Conservation (phyloP, 2,329 filamentous ascomycete species). For the Fusarium agapanthi region DNA sequence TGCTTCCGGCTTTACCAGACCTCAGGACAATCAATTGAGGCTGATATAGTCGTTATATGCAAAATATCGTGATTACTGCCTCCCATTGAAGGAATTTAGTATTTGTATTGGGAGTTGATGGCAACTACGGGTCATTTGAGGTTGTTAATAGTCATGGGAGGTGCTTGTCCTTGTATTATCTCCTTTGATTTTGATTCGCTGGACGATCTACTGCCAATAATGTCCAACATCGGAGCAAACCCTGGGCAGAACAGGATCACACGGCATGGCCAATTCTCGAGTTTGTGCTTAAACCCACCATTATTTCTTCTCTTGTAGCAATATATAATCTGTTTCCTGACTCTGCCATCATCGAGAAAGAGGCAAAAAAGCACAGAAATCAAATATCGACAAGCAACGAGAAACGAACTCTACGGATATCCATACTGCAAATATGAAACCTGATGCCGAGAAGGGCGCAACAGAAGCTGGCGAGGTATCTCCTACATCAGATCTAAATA, state of each 20-base stretch:
- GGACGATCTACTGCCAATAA: not conserved
- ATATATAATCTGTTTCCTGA: accelerated
- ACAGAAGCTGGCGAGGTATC: accelerated
- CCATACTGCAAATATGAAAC: accelerated
- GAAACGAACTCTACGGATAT: not conserved
- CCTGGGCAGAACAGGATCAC: not conserved
- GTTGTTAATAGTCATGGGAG: accelerated
- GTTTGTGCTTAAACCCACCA: accelerated
- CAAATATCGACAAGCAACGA: not conserved
- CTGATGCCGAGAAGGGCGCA: accelerated
- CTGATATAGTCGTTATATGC: no score
- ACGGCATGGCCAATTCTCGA: not conserved
- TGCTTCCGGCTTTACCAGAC: not conserved
- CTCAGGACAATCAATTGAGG: no score
- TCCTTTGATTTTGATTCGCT: not conserved
- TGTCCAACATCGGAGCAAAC: not conserved
- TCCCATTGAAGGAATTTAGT: accelerated
- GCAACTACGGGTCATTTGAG: accelerated
- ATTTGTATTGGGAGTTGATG: not conserved
- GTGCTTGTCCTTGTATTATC: accelerated
- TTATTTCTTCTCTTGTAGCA: accelerated
- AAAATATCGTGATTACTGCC: not conserved
- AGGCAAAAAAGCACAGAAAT: not conserved
- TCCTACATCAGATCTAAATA: no score
- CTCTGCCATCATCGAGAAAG: accelerated